A percentile compares a stretch with the other conserved stretches of the same genome.
phyloP scores from a whole-genome alignment of 768 basidiomycete genomes.

The Neoboletus magnificus region DNA sequence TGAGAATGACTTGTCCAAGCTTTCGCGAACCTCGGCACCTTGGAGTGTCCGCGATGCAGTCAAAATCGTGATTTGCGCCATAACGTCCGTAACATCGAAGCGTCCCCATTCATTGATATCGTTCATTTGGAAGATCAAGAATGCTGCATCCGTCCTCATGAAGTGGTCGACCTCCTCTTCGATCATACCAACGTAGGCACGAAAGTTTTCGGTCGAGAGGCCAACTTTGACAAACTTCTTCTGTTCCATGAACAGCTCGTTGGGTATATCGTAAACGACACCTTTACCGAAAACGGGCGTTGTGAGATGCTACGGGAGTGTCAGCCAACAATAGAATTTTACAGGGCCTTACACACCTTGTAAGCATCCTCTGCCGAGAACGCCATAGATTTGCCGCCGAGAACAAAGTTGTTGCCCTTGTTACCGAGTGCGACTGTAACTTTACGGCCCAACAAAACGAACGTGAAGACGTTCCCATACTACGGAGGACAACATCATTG shows the following conservation, averaged over 20 bases:
- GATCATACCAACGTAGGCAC: slow-evolving; percentile 78
- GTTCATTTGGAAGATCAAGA: slow-evolving; percentile 59
- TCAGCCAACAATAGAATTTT: background rate
- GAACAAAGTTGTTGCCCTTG: slow-evolving; percentile 89
- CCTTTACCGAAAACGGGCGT: slow-evolving; percentile 96
- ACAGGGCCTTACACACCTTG: slow-evolving; percentile 50
- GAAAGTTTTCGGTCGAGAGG: slow-evolving; percentile 87
- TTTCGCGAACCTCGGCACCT: slow-evolving; percentile 81
- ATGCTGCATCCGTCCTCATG: slow-evolving; percentile 60
- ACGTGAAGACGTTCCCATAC: slow-evolving; percentile 98
- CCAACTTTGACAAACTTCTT: slow-evolving; percentile 98
- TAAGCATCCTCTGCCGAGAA: slow-evolving; percentile 98
- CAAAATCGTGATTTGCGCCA: slow-evolving; percentile 90
- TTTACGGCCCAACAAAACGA: slow-evolving; percentile 82
- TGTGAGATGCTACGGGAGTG: slow-evolving; percentile 65
- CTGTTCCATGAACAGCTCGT: slow-evolving; percentile 97
- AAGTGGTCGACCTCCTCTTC: slow-evolving; percentile 73
- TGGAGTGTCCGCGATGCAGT: slow-evolving; percentile 94
- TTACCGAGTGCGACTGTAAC: slow-evolving; percentile 90
- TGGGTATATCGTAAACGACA: slow-evolving; percentile 96
- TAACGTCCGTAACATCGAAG: slow-evolving; percentile 68
- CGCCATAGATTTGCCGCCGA: slow-evolving; percentile 89
- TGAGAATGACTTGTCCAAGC: slow-evolving; percentile 81
- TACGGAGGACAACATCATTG: slow-evolving; percentile 30
- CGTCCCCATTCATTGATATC: slow-evolving; percentile 74